These are phyloP conservation scores for Phytophthora fragariae DNA, from an alignment of 352 stramenopile species.

Conservation along the genomic window DNA sequence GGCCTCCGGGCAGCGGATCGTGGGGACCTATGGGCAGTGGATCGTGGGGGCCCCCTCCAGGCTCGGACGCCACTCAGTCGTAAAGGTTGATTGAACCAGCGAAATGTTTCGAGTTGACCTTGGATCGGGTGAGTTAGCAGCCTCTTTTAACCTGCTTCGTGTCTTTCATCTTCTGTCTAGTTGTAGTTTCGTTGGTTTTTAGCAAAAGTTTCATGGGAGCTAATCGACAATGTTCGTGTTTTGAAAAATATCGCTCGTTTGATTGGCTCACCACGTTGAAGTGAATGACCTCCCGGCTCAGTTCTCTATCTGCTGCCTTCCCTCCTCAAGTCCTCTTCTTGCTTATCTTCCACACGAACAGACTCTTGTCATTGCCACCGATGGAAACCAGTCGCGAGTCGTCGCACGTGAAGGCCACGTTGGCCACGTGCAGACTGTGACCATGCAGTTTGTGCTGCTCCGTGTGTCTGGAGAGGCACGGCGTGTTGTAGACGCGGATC, in stretches of 20 bases:
- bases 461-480: constrained; percentile 66
- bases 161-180: background rate
- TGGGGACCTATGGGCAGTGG: constrained; percentile 10
- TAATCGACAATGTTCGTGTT: background rate
- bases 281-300: background rate
- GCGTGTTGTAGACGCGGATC: constrained; percentile 72
- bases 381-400: constrained; percentile 74
- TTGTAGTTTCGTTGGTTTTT: constrained; percentile 1
- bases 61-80: constrained; percentile 17
- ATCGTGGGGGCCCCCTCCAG: constrained; percentile 14
- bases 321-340: constrained; percentile 4
- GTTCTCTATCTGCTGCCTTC: background rate
- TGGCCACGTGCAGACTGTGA: constrained; percentile 68
- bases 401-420: constrained; percentile 76
- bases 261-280: constrained; percentile 21
- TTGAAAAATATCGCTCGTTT: background rate
- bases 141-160: constrained; percentile 1
- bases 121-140: background rate
- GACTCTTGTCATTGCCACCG: constrained; percentile 72
- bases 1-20: constrained; percentile 7
- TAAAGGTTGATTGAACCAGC: background rate
- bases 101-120: background rate
- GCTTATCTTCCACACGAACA: constrained; percentile 73
- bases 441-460: constrained; percentile 66
- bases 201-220: background rate